phyloP scores from a whole-genome alignment of 331 rosid species.

The Ulmus americana region DNA sequence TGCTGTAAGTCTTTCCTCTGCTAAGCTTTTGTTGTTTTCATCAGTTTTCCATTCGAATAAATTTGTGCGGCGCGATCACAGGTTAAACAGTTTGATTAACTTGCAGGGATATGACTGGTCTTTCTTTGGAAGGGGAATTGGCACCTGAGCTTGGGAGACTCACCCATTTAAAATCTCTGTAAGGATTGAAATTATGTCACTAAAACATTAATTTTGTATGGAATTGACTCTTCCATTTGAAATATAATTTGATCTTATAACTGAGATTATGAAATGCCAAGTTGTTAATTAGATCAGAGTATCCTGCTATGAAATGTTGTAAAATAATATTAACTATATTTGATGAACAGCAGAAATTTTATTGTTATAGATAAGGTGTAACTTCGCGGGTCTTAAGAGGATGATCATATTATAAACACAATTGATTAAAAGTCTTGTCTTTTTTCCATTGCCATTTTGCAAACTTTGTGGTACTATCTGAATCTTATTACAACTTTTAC shows the following conservation, averaged over 20 bases:
- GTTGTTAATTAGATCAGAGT: too few relatives aligned
- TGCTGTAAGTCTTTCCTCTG: slow-evolving; percentile 51
- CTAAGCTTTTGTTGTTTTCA: not conserved
- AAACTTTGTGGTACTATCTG: not conserved
- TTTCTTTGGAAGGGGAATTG: slow-evolving; percentile 70
- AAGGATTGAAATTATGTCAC: slow-evolving; percentile 27
- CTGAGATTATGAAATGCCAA: too few relatives aligned
- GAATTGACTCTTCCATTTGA: too few relatives aligned
- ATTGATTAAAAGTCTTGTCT: not conserved
- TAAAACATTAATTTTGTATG: not conserved
- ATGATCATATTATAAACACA: not conserved
- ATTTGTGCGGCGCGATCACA: slow-evolving; percentile 1
- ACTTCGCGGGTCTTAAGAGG: not conserved
- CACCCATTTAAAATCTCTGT: slow-evolving; percentile 57
- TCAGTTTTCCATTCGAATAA: not conserved
- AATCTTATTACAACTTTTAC: slow-evolving; percentile 5
- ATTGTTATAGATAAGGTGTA: not conserved
- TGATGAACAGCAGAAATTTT: not conserved
- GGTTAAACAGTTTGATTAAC: slow-evolving; percentile 14
- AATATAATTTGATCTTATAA: too few relatives aligned
- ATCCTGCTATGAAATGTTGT: not conserved
- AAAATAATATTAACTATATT: not conserved
- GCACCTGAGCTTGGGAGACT: slow-evolving; percentile 81
- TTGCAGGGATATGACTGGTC: slow-evolving; percentile 61
- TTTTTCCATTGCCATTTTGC: not conserved